These are phyloP conservation scores for Euphorbia tirucalli DNA, from an alignment of 345 rosid species.

Conservation along the genomic window DNA sequence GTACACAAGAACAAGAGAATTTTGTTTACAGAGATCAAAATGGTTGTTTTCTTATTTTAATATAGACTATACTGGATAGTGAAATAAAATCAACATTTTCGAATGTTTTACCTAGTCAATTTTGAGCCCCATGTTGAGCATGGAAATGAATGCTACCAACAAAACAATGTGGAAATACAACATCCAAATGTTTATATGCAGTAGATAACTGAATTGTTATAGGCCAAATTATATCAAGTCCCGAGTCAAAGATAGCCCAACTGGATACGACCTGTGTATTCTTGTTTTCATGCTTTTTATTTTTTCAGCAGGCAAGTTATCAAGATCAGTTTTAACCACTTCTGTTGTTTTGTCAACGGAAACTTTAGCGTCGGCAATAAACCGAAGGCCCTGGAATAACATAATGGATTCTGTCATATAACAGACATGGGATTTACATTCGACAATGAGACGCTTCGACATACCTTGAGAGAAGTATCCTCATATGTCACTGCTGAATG, in stretches of 20 bases:
- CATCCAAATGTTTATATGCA: not conserved
- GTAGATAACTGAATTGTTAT: not conserved
- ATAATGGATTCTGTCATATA: slow-evolving; percentile 9
- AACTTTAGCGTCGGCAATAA: slow-evolving; percentile 47
- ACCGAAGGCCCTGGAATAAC: slow-evolving; percentile 71
- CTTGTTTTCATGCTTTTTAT: slow-evolving; percentile 32
- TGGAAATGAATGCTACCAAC: not conserved
- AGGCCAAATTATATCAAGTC: slow-evolving; percentile 24
- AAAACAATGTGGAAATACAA: not conserved
- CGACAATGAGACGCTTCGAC: not conserved
- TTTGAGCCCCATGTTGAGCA: not conserved
- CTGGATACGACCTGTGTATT: slow-evolving; percentile 66
- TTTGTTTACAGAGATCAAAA: not conserved
- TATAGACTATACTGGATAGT: not conserved
- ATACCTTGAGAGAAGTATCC: slow-evolving; percentile 52
- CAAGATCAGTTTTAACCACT: slow-evolving; percentile 26
- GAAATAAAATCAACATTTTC: not conserved
- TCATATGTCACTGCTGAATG: slow-evolving; percentile 41
- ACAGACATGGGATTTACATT: not conserved
- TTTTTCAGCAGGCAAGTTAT: slow-evolving; percentile 28
- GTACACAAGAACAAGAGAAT: not conserved
- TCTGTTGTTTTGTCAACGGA: slow-evolving; percentile 30
- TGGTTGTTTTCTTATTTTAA: not conserved
- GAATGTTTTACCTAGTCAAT: not conserved
- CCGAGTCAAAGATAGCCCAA: slow-evolving; percentile 60